Conservation (phyloP, 2,329 filamentous ascomycete species). For the Emydomyces testavorans region DNA sequence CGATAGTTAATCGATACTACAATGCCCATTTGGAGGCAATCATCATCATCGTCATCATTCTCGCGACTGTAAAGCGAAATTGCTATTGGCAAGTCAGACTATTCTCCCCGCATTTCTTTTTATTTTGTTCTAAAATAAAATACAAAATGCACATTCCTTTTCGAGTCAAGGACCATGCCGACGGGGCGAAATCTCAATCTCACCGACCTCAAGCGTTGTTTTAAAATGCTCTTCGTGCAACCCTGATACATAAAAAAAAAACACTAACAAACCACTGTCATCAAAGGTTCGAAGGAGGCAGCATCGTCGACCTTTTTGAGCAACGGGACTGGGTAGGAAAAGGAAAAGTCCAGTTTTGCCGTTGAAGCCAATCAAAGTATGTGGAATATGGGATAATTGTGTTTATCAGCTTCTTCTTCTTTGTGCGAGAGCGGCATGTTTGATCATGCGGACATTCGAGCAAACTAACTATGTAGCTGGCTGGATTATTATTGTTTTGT, state of each 20-base stretch:
- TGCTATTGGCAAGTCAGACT: background rate
- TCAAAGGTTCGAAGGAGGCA: background rate
- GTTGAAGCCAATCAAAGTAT: background rate
- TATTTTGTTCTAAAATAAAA: background rate
- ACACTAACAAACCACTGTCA: too few species aligned
- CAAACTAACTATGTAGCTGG: background rate
- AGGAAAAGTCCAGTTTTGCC: background rate
- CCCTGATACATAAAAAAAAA: too few species aligned
- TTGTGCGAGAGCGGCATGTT: conserved; percentile 2
- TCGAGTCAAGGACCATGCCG: background rate
- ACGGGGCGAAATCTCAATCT: background rate
- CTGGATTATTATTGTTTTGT: background rate
- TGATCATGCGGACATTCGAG: conserved; percentile 4
- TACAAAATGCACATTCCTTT: conserved; percentile 6
- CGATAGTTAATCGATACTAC: background rate
- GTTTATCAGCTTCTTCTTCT: background rate
- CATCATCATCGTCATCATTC: background rate
- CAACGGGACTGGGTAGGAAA: background rate
- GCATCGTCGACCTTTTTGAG: too few species aligned
- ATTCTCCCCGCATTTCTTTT: background rate
- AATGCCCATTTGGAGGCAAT: background rate
- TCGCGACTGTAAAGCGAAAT: background rate
- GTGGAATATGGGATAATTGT: background rate
- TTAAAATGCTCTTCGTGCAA: too few species aligned
- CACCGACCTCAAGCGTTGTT: too few species aligned